Base-by-base conservation (phyloP, 495 filamentous ascomycete species). In the Endocarpon pusillum region DNA sequence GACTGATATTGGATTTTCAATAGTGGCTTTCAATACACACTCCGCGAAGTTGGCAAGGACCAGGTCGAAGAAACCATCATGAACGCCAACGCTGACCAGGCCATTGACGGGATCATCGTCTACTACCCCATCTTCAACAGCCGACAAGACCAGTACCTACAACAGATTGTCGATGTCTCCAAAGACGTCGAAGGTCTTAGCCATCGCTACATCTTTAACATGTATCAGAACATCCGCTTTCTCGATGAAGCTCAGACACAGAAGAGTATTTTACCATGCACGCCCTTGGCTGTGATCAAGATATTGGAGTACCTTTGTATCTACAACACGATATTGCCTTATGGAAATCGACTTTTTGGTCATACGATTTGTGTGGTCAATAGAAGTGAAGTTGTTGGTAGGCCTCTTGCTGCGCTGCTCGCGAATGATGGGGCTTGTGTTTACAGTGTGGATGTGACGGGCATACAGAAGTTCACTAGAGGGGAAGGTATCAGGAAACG, bases 171-270 rank as follows among this genome's bases (percentile, higher is more conserved):
- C 16, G 67, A 80, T 35, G 67, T 91, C 30, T 53, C 62, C 51
- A 97, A 97, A 57, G 89, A 97, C 43, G 89, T 97, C 37, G 89
- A 97, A 47, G 89, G 89, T 16, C 75, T 97, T 34, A 85, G 75
- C 44, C 87, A 94, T 52, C 75, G 69, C 38, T 89, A 94, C 58
- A 76, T 94, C 47, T 89, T 86, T 70, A 97, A 97, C 66, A 92
- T 97, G 83, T 97, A 94, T 63, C 79, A 94, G 63, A 97, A 97
- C 58, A 71, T 89, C 46, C 81, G 89, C 32, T 94, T 83, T 61
- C 66, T 97, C 21, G 89, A 97, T 60, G 71, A 74, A 14, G 47
- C 59, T 19, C 80, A 85, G 52, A 60, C 57, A 28, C 78, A 81
- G 54, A 97, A 97, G 55, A 87, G 74, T 33, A 78, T 97, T 28